Percentiles rank a stretch among this genome's conserved stretches.
phyloP scores from a whole-genome alignment of 2,329 filamentous ascomycete species.

The Didymella exigua region DNA sequence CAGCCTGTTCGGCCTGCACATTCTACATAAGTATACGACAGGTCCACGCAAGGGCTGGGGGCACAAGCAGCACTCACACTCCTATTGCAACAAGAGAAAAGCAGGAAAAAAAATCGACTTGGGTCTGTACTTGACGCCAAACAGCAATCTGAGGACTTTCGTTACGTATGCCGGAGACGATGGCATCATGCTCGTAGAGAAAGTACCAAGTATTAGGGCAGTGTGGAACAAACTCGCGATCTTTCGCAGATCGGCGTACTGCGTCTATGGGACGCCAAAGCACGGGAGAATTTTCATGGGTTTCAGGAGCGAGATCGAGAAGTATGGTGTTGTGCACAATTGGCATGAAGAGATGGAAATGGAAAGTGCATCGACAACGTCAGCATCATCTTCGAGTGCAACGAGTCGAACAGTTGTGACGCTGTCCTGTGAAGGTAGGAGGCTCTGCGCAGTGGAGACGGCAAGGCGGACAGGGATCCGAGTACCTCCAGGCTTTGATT shows the following conservation, averaged over 20 bases:
- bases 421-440: background rate
- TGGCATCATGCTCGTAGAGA: background rate
- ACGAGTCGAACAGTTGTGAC: background rate
- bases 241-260: background rate
- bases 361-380: too few species aligned
- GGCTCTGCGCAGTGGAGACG: background rate
- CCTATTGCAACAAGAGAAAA: background rate
- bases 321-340: background rate
- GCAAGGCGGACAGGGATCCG: background rate
- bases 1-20: background rate
- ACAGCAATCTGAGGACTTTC: background rate
- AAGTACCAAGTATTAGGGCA: background rate
- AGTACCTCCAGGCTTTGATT: background rate
- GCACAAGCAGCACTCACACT: background rate
- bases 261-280: background rate
- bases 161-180: background rate
- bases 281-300: background rate
- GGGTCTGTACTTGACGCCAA: background rate
- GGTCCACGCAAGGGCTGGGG: background rate
- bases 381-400: background rate
- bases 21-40: background rate
- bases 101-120: background rate
- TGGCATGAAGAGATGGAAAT: background rate
- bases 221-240: background rate
- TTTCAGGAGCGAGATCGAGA: background rate